Evolutionary conservation across 2,329 filamentous ascomycete genomes (phyloP), one percentile per base, ranked within the genome.

Genomic region (Teratosphaeriaceae sp.): DNA sequence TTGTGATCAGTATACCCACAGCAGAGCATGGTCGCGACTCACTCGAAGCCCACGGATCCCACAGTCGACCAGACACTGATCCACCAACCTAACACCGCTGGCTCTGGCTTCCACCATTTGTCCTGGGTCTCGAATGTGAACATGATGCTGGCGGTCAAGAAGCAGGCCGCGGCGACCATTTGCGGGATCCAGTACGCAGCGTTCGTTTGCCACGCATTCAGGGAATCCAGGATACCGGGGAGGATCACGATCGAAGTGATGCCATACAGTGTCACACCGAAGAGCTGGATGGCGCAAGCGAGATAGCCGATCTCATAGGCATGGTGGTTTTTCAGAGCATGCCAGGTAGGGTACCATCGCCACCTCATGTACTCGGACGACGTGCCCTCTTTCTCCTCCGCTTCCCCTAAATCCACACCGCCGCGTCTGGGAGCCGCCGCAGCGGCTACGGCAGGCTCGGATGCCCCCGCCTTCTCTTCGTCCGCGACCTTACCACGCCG

Each of bases 111-210:
- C 42, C 51, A 57, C 58, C 57, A 61, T 19, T 55, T 58, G 22
- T 54, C 53, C 38, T 61, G 58, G 16, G 55, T 56, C 35, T 58
- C 55, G 15, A 60, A 30, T 24, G 50, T 58, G 44, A 60, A 60
- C 45, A 61, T 47, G 3, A 56, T 26, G 38, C 52, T 53, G 15
- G 57, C 48, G n/a, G 48, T 52, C 3, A 61, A 23, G 54, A 61
- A 61, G 36, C 52, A 56, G 5, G 47, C 35, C 5, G 53, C 47
- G 2, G 52, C 58, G n/a, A 61, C 47, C 2, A 55, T 51, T 30
- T 60, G 52, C 7, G 55, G 55, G 11, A 59, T 38, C 57, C 54
- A 61, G 36, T 53, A 58, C 0, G 52, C 55, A 9, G 21, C 50
- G 15, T 53, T 27, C 26, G 50, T 43, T 24, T 57, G 52, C 51